Base-by-base conservation (phyloP, 257 asterid genomes). In the Anisodus acutangulus region DNA sequence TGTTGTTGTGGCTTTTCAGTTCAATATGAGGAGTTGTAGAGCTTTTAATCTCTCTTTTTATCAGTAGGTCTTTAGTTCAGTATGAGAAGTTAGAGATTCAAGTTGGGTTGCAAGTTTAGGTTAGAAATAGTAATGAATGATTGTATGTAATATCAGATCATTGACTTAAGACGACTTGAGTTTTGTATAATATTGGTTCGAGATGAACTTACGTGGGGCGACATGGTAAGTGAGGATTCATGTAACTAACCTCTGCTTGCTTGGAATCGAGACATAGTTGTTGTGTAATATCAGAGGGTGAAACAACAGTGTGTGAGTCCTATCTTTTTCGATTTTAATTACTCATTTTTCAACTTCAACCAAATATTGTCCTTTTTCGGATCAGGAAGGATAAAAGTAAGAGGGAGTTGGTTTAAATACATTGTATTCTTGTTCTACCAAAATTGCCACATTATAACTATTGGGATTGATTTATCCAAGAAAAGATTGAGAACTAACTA, bases 1-100 rank as follows among this genome's bases (percentile, higher is more conserved):
- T 93, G 98, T 78, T 85, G 9, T n/a, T 93, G 98, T 89, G 99
- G 99, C 31, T 96, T 96, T 85, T 90, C 93, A 39, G 78, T 96
- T 83, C 91, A 93, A 84, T 89, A 87, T 71, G 98, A 96, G 90
- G 94, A 92, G 87, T 22, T 92, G 49, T 96, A 94, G 92, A 55
- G 43, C 69, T 22, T 63, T 7, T 19, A 53, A 17, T 0, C 47
- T 78, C 78, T 19, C 19, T 9, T 1, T 7, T 22, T 26, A 64
- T 64, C 43, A 55, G 62, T 55, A 55, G 8, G 62, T 95, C 94
- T 84, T 89, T 92, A 15, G 72, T 95, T 83, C 91, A 93, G 84
- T 89, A 86, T 79, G 98, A 94, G 91, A 93, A 92, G 86, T 31
- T 90, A 43, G 93, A 92, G 91, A 55, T 79, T 76, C 59, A 51